Percentiles rank a stretch among this genome's conserved stretches.
These are phyloP conservation scores for Helicocarpus griseus DNA, from an alignment of 2,329 filamentous ascomycete species.

Conservation along the genomic window DNA sequence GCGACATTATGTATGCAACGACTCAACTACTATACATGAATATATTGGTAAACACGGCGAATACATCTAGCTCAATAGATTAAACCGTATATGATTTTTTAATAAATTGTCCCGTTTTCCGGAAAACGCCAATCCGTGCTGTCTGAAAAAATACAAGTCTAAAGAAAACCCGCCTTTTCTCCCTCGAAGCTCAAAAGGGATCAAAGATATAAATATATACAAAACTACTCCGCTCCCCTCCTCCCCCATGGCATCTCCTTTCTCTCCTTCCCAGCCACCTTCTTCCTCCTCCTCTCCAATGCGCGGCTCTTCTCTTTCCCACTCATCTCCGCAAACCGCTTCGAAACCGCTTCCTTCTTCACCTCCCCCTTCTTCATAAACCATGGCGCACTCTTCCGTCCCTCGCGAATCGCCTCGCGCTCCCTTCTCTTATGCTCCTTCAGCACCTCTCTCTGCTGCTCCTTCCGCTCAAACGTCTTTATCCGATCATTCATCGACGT, in stretches of 20 bases:
- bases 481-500: conserved; percentile 69
- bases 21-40: no score
- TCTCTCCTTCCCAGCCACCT: conserved; percentile 75
- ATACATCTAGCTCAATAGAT: no score
- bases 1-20: no score
- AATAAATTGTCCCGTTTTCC: no score
- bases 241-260: conserved; percentile 57
- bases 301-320: conserved; percentile 73
- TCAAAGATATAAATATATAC: no score
- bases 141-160: neutral
- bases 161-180: no score
- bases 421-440: conserved; percentile 71
- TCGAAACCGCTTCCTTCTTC: conserved; percentile 73
- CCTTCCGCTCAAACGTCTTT: conserved; percentile 60
- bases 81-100: no score
- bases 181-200: no score
- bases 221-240: conserved; percentile 26
- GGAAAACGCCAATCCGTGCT: neutral
- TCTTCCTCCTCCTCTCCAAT: conserved; percentile 83
- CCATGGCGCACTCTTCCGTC: conserved; percentile 71
- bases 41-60: no score
- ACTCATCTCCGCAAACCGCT: conserved; percentile 75
- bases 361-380: conserved; percentile 88
- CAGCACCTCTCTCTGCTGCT: conserved; percentile 59
- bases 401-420: conserved; percentile 73